Base-by-base conservation (phyloP, 2,329 filamentous ascomycete species). In the Simplicillium aogashimaense region DNA sequence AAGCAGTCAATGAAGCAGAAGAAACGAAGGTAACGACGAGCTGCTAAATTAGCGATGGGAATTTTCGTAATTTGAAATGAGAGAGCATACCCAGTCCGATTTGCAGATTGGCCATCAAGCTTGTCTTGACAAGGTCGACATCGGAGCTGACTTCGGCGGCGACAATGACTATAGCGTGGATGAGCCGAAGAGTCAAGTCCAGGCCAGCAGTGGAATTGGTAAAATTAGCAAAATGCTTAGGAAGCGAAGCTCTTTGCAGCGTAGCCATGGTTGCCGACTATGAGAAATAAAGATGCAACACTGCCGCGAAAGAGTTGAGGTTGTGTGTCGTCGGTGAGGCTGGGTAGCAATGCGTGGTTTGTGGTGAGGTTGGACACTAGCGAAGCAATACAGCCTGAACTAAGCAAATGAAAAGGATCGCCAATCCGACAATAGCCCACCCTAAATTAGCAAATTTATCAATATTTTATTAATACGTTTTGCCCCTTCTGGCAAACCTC, bases 1-100 rank as follows among this genome's bases (percentile, higher is more conserved):
- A 40, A 9, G 17, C 42, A 43, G 11, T 43, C 42, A 2, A 43
- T 7, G 7, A 43, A n/a, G 7, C 39, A 35, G 28, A 43, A 43
- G 7, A 43, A 43, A 16, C 42, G 32, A 14, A 43, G 28, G 40
- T 43, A 43, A 13, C 42, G 30, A 9, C 42, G 33, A 4, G 30
- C 42, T 43, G 13, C 7, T 5, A 4, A 12, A n/a, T 13, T 12
- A n/a, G 15, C 13, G 7, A n/a, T 32, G 5, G 18, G 11, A 33
- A 15, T 5, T 30, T 9, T 6, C 16, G 7, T 16, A 9, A 32
- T 31, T 16, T 33, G 15, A 4, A n/a, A 16, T 6, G 6, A 14
- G 10, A 2, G 7, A 13, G 20, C 41, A 8, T 36, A 43, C 42
- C 42, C 4, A 43, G 38, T 25, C 36, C 25, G 3, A 43, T 35